A percentile compares a stretch with the other conserved stretches of the same genome.
phyloP scores from a whole-genome alignment of 192 early-diverging fungal genomes.

The Coemansia asiatica region DNA sequence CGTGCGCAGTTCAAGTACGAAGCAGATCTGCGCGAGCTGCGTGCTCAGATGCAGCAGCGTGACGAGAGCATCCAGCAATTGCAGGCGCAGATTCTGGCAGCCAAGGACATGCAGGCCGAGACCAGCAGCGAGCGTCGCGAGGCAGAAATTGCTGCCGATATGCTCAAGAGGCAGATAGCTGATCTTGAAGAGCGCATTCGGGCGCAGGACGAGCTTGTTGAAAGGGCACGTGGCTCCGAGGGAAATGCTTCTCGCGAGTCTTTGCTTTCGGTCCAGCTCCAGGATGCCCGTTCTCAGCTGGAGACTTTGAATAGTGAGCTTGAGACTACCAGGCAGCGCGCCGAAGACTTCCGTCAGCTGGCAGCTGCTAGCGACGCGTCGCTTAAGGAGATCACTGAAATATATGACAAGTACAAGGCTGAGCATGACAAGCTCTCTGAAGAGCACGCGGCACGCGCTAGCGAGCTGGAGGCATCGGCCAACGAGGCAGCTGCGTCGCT shows the following conservation, averaged over 20 bases:
- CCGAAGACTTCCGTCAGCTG: constrained; percentile 50
- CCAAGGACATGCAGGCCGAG: constrained; percentile 52
- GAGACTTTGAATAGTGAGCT: constrained; percentile 51
- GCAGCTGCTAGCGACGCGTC: constrained; percentile 60
- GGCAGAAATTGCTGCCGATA: constrained; percentile 53
- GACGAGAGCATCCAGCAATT: constrained; percentile 24
- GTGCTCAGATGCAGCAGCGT: constrained; percentile 35
- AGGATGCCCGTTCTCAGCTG: constrained; percentile 59
- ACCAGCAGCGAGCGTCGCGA: constrained; percentile 56
- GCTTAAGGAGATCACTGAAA: constrained; percentile 62
- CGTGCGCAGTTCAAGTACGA: constrained; percentile 33
- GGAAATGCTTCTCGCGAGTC: constrained; percentile 36
- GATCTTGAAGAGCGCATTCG: constrained; percentile 54
- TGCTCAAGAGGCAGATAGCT: constrained; percentile 50
- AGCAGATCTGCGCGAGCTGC: constrained; percentile 34
- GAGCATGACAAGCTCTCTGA: constrained; percentile 48
- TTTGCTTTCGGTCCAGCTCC: constrained; percentile 55
- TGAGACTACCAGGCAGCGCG: constrained; percentile 29
- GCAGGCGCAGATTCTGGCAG: constrained; percentile 19
- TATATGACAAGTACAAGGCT: constrained; percentile 69
- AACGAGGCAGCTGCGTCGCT: constrained; percentile 30
- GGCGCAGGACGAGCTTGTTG: constrained; percentile 52
- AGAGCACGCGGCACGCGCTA: constrained; percentile 28
- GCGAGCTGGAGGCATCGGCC: constrained; percentile 33
- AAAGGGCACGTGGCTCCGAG: constrained; percentile 48